Evolutionary conservation across 106 monocot species (phyloP).

Genomic region (Apostasia ramifera): DNA sequence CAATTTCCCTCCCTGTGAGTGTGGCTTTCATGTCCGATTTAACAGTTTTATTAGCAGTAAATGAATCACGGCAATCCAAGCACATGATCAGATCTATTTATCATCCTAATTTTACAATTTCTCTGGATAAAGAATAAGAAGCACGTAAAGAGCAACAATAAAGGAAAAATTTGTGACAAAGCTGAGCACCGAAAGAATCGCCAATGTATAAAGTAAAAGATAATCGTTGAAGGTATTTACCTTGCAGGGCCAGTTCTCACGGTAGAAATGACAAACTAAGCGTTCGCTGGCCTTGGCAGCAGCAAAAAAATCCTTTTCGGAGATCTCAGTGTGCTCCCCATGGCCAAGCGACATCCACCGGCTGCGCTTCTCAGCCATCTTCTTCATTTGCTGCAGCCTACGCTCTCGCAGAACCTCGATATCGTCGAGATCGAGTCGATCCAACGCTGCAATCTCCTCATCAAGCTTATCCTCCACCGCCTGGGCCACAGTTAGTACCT

Average conservation of each 20-base stretch:
- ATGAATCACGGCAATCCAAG: no score
- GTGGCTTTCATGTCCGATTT: no score
- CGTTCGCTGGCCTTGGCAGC: constrained; percentile 92
- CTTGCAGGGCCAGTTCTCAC: constrained; percentile 99
- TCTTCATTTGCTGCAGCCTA: constrained; percentile 82
- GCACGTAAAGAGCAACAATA: no score
- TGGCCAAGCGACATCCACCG: constrained; percentile 79
- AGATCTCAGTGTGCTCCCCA: constrained; percentile 82
- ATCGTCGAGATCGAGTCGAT: constrained; percentile 80
- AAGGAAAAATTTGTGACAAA: no score
- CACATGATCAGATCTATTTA: no score
- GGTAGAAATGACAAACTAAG: constrained; percentile 93
- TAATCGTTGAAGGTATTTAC: constrained; percentile 10
- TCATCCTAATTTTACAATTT: no score
- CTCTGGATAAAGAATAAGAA: no score
- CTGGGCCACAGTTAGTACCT: constrained; percentile 71
- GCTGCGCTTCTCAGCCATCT: constrained; percentile 55
- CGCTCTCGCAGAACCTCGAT: constrained; percentile 76
- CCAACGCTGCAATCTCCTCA: constrained; percentile 75
- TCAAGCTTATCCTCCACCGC: constrained; percentile 95
- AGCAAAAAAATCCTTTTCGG: constrained; percentile 89
- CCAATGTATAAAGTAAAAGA: no score
- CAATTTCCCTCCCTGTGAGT: no score
- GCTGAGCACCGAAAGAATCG: no score
- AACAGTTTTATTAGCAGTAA: no score